Evolutionary conservation across 2,329 filamentous ascomycete genomes (phyloP), one percentile per base, ranked within the genome.

Genomic region (Fusarium newnesense): DNA sequence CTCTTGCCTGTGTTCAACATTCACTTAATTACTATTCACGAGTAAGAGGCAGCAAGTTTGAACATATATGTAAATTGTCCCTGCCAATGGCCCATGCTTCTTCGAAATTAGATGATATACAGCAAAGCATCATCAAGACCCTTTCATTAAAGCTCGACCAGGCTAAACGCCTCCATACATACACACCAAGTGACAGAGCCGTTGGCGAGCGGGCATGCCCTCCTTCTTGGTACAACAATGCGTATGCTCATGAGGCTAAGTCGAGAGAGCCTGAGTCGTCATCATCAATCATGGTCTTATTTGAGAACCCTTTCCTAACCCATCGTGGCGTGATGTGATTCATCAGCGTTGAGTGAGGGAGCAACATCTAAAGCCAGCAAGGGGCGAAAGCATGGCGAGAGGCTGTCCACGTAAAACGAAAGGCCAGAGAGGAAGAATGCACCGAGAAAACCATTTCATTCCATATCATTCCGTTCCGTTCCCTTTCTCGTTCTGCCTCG

Each of bases 21-120:
- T 49, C 37, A 61, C 24, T n/a, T 21, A 37, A 26, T n/a, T 21
- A 26, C 26, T 24, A 42, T 39, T 47, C 42, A 40, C 15, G 19
- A 26, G 18, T 32, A n/a, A 34, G 18, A 37, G 28, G 30, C 18
- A 42, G n/a, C n/a, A 21, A 21, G 30, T 65, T 74, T 77, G 54
- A 72, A 70, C 66, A 76, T 70, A 57, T 73, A 72, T 73, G 64
- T 77, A 75, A 60, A 75, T 69, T 66, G 72, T 77, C 68, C 74
- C 71, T 60, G 67, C 64, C 71, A 77, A 63, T 70, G 68, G 67
- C 69, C 57, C 72, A 60, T 77, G 64, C 64, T 72, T 69, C 64
- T 62, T 77, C 61, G 69, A 75, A 77, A 73, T 73, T 76, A 78
- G 76, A 78, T 77, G 76, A 76, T 74, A 73, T 70, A 78, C 73